phyloP scores from a whole-genome alignment of 371 early-diverging fungal genomes.

The Rhizopus delemar region DNA sequence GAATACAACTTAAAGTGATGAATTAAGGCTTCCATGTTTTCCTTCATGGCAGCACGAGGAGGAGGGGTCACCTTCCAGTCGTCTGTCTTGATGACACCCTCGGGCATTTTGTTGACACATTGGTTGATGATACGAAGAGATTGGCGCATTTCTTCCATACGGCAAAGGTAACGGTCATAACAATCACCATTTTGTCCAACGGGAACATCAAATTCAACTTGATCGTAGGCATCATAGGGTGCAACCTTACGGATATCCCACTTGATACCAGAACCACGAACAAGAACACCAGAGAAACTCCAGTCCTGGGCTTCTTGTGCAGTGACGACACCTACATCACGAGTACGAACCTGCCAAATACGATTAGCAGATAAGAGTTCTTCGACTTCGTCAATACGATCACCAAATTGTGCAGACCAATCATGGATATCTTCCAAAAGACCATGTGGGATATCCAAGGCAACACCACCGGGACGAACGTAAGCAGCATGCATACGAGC shows the following conservation, averaged over 20 bases:
- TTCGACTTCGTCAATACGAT: conserved; percentile 93
- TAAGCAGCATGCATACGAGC: conserved; percentile 98
- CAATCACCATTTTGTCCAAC: conserved; percentile 95
- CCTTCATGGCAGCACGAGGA: conserved; percentile 93
- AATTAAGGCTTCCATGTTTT: conserved; percentile 97
- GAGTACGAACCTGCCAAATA: conserved; percentile 92
- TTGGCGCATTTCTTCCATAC: conserved; percentile 99
- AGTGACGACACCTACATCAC: conserved; percentile 85
- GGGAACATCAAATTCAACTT: conserved; percentile 95
- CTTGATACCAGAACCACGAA: conserved; percentile 90
- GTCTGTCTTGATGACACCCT: conserved; percentile 93
- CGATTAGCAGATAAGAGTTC: conserved; percentile 91
- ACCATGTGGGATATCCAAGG: conserved; percentile 90
- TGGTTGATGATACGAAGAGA: conserved; percentile 92
- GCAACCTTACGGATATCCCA: conserved; percentile 94
- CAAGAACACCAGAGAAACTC: conserved; percentile 94
- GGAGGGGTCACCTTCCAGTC: conserved; percentile 95
- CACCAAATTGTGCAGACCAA: conserved; percentile 88
- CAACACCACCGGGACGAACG: conserved; percentile 96
- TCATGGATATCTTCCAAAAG: conserved; percentile 92
- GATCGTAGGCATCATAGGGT: conserved; percentile 95
- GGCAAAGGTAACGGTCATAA: conserved; percentile 94
- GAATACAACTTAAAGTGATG: conserved; percentile 98
- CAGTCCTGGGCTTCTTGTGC: conserved; percentile 87
- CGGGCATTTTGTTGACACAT: conserved; percentile 94